phyloP scores from a whole-genome alignment of 2,329 filamentous ascomycete species.

The Penicillium sumatraense region DNA sequence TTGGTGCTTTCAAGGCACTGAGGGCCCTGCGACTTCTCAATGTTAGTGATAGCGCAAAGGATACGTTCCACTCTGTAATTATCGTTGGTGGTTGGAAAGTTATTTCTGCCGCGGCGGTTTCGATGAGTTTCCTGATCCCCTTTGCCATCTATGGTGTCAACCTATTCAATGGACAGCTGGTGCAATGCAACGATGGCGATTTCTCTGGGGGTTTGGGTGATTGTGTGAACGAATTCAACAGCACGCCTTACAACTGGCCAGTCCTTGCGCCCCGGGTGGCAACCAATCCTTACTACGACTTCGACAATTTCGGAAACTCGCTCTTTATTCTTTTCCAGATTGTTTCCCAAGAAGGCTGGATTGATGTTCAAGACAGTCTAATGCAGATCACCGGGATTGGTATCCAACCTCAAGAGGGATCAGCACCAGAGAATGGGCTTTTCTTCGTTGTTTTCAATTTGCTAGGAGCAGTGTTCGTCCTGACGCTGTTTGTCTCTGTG shows the following conservation, averaged over 20 bases:
- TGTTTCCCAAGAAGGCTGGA: constrained; percentile 98
- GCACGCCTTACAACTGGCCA: constrained; percentile 79
- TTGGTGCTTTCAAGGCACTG: constrained; percentile 96
- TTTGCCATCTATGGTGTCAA: constrained; percentile 97
- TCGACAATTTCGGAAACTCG: constrained; percentile 92
- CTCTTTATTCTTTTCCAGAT: constrained; percentile 98
- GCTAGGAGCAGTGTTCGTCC: constrained; percentile 90
- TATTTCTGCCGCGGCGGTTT: constrained; percentile 87
- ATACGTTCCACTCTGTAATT: constrained; percentile 96
- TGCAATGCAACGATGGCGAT: constrained; percentile 75
- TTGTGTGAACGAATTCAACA: constrained; percentile 84
- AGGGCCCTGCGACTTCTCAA: constrained; percentile 90
- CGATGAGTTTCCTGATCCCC: constrained; percentile 88
- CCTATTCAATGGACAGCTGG: constrained; percentile 82
- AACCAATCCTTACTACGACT: constrained; percentile 82
- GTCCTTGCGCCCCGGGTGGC: constrained; percentile 82
- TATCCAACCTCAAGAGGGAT: constrained; percentile 71
- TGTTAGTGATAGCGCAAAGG: constrained; percentile 90
- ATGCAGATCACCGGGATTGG: constrained; percentile 80
- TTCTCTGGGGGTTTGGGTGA: constrained; percentile 63
- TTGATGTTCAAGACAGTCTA: constrained; percentile 83
- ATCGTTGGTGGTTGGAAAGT: constrained; percentile 95
- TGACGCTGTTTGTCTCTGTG: constrained; percentile 97
- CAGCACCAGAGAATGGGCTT: constrained; percentile 80
- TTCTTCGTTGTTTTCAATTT: constrained; percentile 98